Conservation (phyloP, 345 rosid genomes). For the Reutealis trisperma region DNA sequence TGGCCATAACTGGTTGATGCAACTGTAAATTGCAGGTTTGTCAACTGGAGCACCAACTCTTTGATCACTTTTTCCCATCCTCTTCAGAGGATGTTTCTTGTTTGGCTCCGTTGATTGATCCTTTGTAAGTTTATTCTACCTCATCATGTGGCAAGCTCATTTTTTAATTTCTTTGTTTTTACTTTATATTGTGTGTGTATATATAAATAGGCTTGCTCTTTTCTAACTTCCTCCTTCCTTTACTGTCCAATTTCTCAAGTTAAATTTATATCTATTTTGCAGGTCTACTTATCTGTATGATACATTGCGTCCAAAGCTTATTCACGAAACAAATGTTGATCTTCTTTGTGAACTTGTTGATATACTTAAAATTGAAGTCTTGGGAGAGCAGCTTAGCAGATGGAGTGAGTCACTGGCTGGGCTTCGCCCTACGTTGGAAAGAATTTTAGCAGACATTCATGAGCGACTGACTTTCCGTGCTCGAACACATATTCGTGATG, state of each 20-base stretch:
- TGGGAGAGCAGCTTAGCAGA: constrained; percentile 82
- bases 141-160: neutral
- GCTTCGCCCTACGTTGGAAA: constrained; percentile 78
- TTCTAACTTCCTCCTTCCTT: neutral
- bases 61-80: constrained; percentile 92
- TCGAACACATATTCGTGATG: constrained; percentile 92
- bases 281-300: constrained; percentile 94
- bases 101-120: constrained; percentile 92
- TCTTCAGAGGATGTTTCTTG: constrained; percentile 85
- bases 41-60: constrained; percentile 94
- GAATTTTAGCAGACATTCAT: constrained; percentile 89
- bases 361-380: constrained; percentile 90
- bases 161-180: constrained; percentile 1
- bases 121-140: constrained; percentile 60
- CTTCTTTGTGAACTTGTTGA: constrained; percentile 95
- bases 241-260: neutral
- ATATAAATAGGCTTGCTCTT: neutral
- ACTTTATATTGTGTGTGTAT: neutral
- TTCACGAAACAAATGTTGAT: constrained; percentile 85
- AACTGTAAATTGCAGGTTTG: constrained; percentile 65
- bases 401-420: constrained; percentile 82
- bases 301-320: constrained; percentile 89
- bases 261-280: constrained; percentile 14
- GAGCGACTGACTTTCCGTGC: constrained; percentile 97
- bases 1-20: neutral